A percentile compares a stretch with the other conserved stretches of the same genome.
Evolutionary conservation across 2,329 filamentous ascomycete species (phyloP).

Genomic region (Ophiostoma australiae): DNA sequence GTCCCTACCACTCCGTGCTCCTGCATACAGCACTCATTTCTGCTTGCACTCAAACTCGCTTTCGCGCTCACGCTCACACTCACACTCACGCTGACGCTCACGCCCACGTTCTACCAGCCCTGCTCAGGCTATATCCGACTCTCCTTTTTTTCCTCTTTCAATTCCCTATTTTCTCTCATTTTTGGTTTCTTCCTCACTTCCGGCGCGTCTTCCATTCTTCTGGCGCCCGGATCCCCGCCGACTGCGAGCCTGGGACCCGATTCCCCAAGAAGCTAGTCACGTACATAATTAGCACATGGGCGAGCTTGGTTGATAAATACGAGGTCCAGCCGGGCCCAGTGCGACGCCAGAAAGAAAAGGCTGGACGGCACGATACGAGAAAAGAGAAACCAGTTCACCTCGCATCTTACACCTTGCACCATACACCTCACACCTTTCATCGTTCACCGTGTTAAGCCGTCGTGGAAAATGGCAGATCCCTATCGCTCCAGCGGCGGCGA

Average conservation of each 20-base stretch:
- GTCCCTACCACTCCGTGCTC: background rate
- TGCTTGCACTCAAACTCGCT: background rate
- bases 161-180: background rate
- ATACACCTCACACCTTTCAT: background rate
- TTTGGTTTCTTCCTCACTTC: background rate
- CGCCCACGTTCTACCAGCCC: background rate
- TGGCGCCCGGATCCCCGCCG: background rate
- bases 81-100: too few species aligned
- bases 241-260: background rate
- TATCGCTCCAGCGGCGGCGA: background rate
- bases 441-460: background rate
- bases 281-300: background rate
- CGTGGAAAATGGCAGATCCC: background rate
- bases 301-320: constrained; percentile 1
- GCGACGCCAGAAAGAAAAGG: background rate
- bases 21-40: background rate
- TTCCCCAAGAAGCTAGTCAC: background rate
- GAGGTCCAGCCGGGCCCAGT: background rate
- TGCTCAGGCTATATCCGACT: background rate
- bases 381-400: too few species aligned
- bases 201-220: too few species aligned
- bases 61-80: background rate
- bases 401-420: too few species aligned
- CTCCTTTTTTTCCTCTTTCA: background rate
- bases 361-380: background rate